phyloP scores from a whole-genome alignment of 1,284 basidiomycete genomes.

The Ustilago tritici region DNA sequence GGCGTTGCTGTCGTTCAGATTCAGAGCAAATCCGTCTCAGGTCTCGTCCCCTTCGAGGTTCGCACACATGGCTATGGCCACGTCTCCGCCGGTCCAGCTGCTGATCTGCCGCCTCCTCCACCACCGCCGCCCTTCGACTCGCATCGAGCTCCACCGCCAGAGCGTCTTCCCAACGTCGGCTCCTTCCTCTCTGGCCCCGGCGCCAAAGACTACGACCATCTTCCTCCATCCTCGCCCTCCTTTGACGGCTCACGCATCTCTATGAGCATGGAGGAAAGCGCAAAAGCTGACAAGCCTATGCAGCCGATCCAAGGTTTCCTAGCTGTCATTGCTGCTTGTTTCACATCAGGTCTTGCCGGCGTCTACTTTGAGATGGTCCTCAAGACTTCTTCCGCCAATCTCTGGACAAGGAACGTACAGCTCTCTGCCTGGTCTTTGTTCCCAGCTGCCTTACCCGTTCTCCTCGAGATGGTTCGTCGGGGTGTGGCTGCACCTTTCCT shows the following conservation, averaged over 20 bases:
- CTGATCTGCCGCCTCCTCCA: constrained; percentile 44
- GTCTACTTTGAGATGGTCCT: constrained; percentile 99
- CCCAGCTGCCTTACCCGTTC: constrained; percentile 86
- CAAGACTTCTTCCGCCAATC: constrained; percentile 85
- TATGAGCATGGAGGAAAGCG: constrained; percentile 56
- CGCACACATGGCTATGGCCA: constrained; percentile 48
- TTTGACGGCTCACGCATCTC: constrained; percentile 44
- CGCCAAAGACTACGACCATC: constrained; percentile 29
- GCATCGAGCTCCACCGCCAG: constrained; percentile 62
- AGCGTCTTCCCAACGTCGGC: constrained; percentile 39
- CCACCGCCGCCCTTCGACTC: constrained; percentile 63
- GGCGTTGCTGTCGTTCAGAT: constrained; percentile 95
- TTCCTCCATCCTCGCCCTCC: constrained; percentile 51
- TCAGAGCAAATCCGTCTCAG: constrained; percentile 51
- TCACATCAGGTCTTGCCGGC: constrained; percentile 96
- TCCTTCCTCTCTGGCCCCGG: constrained; percentile 31
- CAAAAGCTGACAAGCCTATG: constrained; percentile 73
- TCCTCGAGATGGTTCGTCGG: constrained; percentile 73
- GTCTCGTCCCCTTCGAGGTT: constrained; percentile 50
- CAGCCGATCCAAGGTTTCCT: constrained; percentile 82
- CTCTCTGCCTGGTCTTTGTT: constrained; percentile 92
- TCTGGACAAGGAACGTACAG: constrained; percentile 97
- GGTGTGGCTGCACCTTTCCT: constrained; percentile 59
- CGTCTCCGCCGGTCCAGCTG: constrained; percentile 38
- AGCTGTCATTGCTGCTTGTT: constrained; percentile 89